Conservation (phyloP, 2,329 filamentous ascomycete species). For the Metarhizium rileyi region DNA sequence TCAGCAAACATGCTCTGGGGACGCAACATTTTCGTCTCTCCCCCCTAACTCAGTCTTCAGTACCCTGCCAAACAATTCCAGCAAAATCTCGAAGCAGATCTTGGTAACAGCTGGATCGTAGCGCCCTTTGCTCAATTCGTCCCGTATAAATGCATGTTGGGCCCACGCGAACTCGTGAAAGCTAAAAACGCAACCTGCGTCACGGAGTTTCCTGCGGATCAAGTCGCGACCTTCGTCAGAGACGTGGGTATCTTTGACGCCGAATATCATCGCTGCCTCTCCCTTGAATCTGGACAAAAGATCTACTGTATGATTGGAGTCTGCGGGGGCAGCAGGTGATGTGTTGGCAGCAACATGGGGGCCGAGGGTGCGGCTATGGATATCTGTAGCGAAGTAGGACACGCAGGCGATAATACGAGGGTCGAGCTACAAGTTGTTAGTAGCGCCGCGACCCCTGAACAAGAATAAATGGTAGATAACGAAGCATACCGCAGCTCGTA, state of each 20-base stretch:
- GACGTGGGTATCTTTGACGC: slow-evolving; percentile 84
- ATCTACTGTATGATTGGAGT: slow-evolving; percentile 43
- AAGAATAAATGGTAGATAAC: neutral
- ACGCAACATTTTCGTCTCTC: slow-evolving; percentile 46
- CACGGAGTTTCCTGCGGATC: slow-evolving; percentile 72
- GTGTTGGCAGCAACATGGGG: slow-evolving; percentile 40
- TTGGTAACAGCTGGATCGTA: slow-evolving; percentile 84
- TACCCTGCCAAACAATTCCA: slow-evolving; percentile 73
- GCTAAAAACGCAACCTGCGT: slow-evolving; percentile 62
- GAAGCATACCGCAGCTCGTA: slow-evolving; percentile 43
- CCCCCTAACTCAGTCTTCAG: slow-evolving; percentile 72
- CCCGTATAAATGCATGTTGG: slow-evolving; percentile 89
- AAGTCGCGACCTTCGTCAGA: slow-evolving; percentile 73
- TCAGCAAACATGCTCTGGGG: slow-evolving; percentile 65
- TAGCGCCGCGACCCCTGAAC: too few species aligned
- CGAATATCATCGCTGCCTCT: slow-evolving; percentile 84
- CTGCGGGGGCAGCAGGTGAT: slow-evolving; percentile 24
- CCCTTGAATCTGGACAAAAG: slow-evolving; percentile 59
- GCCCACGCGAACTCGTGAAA: slow-evolving; percentile 92
- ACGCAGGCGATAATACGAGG: slow-evolving; percentile 66
- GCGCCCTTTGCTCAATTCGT: slow-evolving; percentile 86
- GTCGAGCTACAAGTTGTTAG: slow-evolving; percentile 45
- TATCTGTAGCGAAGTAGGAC: slow-evolving; percentile 87
- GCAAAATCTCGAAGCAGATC: slow-evolving; percentile 81
- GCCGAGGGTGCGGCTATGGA: slow-evolving; percentile 72